These are phyloP conservation scores for Epichloe glyceriae DNA, from an alignment of 2,329 filamentous ascomycete species.

Conservation along the genomic window DNA sequence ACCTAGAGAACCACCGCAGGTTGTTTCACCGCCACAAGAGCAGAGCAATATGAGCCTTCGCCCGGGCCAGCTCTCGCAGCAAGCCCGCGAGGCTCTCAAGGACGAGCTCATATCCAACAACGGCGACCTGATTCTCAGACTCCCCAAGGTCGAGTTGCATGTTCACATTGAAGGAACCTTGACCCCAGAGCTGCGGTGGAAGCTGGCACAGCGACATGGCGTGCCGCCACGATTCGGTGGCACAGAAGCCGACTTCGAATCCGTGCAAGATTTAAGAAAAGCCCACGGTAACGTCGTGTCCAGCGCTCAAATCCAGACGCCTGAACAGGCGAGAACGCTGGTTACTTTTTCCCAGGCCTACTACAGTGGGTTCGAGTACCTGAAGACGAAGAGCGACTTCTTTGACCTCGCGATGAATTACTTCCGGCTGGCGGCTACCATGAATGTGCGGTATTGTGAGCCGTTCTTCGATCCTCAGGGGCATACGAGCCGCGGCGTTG, in stretches of 20 bases:
- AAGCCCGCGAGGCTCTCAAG: background rate
- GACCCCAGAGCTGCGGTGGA: constrained; percentile 53
- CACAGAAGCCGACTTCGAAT: background rate
- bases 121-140: background rate
- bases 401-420: constrained; percentile 59
- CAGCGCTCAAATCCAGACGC: constrained; percentile 33
- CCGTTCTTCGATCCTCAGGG: constrained; percentile 71
- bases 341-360: constrained; percentile 58
- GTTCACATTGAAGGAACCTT: constrained; percentile 66
- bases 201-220: constrained; percentile 50
- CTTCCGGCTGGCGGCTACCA: constrained; percentile 46
- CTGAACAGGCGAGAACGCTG: constrained; percentile 22
- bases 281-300: constrained; percentile 48
- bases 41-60: background rate
- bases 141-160: constrained; percentile 72
- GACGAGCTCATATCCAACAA: background rate
- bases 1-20: background rate
- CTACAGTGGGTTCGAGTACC: constrained; percentile 61
- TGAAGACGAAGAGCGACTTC: constrained; percentile 54
- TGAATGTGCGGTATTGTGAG: constrained; percentile 58
- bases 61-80: background rate
- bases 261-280: constrained; percentile 43
- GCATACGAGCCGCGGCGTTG: constrained; percentile 48
- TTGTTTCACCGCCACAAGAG: background rate
- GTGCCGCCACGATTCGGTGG: constrained; percentile 43